A percentile compares a stretch with the other conserved stretches of the same genome.
phyloP scores from a whole-genome alignment of 225 moss, liverwort and hornwort genomes.

The Antitrichia curtipendula region DNA sequence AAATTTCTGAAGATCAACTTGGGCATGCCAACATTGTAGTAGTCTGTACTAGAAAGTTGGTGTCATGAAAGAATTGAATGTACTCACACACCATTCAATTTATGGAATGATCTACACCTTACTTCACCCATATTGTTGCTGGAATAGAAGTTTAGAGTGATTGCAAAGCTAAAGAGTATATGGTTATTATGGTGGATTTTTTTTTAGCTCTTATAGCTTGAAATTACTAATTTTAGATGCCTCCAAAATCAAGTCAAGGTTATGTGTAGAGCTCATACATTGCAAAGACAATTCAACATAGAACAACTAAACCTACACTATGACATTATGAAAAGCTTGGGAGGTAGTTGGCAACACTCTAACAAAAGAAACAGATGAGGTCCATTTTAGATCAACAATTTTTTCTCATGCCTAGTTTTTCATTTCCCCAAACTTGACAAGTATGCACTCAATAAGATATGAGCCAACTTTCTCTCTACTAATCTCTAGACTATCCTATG shows the following conservation, averaged over 20 bases:
- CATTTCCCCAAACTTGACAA: not conserved
- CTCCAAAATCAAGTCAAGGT: not conserved
- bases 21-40: rapidly evolving
- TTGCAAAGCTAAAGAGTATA: rapidly evolving
- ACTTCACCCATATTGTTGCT: no score
- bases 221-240: not conserved
- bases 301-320: not conserved
- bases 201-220: not conserved
- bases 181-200: not conserved
- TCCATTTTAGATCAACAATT: no score
- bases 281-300: not conserved
- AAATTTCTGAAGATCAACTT: rapidly evolving
- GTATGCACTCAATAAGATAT: rapidly evolving
- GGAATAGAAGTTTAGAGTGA: rapidly evolving
- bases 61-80: rapidly evolving
- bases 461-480: not conserved
- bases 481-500: no score
- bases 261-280: not conserved
- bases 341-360: not conserved
- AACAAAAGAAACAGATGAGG: no score
- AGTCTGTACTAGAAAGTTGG: not conserved
- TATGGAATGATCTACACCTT: rapidly evolving
- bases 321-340: rapidly evolving
- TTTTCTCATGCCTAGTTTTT: not conserved
- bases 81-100: rapidly evolving